Base-by-base conservation (phyloP, 805 yeast species). In the Sungouiella thailandica region DNA sequence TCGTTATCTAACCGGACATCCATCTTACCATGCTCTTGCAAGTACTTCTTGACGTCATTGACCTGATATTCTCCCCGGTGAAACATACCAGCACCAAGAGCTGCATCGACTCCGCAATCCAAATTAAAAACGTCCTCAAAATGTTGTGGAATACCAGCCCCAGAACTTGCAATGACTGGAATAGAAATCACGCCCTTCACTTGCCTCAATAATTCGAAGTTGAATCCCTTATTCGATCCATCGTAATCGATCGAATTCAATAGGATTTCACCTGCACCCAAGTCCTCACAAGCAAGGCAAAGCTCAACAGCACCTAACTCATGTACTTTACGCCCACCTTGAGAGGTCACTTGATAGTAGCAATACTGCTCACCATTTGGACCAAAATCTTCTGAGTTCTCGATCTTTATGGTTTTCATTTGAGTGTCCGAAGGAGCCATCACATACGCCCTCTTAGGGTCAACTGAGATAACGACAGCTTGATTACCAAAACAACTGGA, bases 401-500 rank as follows among this genome's bases (percentile, higher is more conserved):
- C 42, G 1, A 94, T 83, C 47, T 76, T 64, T 31, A 89, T 72
- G 1, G 81, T 70, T 44, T 76, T 70, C 67, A 83, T 85, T 13
- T 61, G 61, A 9, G 84, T 78, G 13, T 71, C 76, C 1, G 53
- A 35, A 3, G 94, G 93, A 12, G 69, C 62, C 5, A 49, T n/a
- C 3, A 90, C 80, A 51, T 86, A 93, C 15, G 74, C 82, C 43
- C 96, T 73, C 52, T 85, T 93, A 23, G 99, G 98, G 58, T 93
- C 99, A n/a, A 93, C 95, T 0, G 97, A 89, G 10, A 93, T 89
- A 5, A 93, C 97, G 5, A 93, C 99, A 0, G 98, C 98, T 61
- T 93, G 99, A 14, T 77, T 83, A 36, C 99, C 99, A 58, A 90
- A 93, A 0, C 95, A 84, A 25, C 74, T 72, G 1, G 97, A 86